phyloP scores from a whole-genome alignment of 2,329 filamentous ascomycete genomes.

The Elsinoe perseae region DNA sequence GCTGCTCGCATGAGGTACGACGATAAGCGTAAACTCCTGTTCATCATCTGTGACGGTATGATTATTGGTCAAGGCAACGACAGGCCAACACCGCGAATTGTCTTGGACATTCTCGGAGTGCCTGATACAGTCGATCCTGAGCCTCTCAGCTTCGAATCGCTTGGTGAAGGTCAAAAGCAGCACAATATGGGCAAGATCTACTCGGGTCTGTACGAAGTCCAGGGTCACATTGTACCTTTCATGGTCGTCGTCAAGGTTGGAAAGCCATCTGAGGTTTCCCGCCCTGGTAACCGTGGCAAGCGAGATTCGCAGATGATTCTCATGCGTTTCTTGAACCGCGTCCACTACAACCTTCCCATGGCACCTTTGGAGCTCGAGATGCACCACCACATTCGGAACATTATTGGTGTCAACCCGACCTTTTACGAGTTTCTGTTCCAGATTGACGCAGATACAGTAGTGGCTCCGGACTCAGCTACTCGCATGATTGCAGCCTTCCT shows the following conservation, averaged over 20 bases:
- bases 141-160: constrained; percentile 89
- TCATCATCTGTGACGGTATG: constrained; percentile 95
- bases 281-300: constrained; percentile 93
- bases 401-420: constrained; percentile 95
- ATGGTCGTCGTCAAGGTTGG: constrained; percentile 94
- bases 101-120: constrained; percentile 93
- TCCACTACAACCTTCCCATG: constrained; percentile 96
- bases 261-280: constrained; percentile 64
- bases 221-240: constrained; percentile 97
- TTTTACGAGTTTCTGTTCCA: constrained; percentile 97
- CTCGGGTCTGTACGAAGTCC: constrained; percentile 93
- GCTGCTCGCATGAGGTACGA: constrained; percentile 93
- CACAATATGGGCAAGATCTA: constrained; percentile 99
- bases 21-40: constrained; percentile 91
- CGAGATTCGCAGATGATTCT: constrained; percentile 97
- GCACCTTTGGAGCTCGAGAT: constrained; percentile 94
- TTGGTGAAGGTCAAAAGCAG: constrained; percentile 92
- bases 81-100: constrained; percentile 86
- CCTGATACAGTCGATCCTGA: constrained; percentile 90
- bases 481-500: constrained; percentile 89
- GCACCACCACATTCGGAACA: constrained; percentile 97
- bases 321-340: constrained; percentile 98
- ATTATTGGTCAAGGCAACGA: constrained; percentile 99
- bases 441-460: constrained; percentile 95
- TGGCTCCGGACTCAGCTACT: constrained; percentile 79